Percentiles rank a stretch among this genome's conserved stretches.
Evolutionary conservation across 2,329 filamentous ascomycete genomes (phyloP).

Genomic region (Diaporthe amygdali): DNA sequence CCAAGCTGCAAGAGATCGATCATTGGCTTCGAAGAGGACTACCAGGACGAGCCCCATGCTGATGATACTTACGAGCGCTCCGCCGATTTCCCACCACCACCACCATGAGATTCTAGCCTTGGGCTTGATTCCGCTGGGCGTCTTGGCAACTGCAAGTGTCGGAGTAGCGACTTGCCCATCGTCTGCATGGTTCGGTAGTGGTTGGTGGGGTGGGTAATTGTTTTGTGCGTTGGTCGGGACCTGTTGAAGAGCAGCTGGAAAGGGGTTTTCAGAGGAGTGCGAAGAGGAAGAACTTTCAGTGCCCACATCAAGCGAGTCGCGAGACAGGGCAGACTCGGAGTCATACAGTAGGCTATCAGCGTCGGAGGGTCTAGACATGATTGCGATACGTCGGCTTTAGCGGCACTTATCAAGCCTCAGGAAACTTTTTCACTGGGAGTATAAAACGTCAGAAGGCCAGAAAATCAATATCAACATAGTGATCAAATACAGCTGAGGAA

Average conservation of each 20-base stretch:
- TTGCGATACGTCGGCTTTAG: no score
- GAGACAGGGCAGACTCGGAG: background rate
- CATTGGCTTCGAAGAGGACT: slow-evolving; percentile 5
- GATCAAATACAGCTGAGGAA: no score
- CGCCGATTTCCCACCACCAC: slow-evolving; percentile 24
- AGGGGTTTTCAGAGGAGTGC: background rate
- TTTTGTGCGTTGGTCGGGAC: background rate
- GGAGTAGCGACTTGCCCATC: background rate
- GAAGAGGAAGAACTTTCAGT: background rate
- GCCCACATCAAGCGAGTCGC: background rate
- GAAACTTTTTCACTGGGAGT: no score
- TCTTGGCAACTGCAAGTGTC: background rate
- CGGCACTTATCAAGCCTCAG: no score
- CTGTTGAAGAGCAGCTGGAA: background rate
- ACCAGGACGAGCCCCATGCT: slow-evolving; percentile 17
- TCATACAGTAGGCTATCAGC: no score
- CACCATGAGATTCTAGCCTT: background rate
- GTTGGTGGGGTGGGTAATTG: background rate
- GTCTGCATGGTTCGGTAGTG: background rate
- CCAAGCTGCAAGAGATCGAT: slow-evolving; percentile 9
- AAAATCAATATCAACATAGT: no score
- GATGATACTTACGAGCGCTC: slow-evolving; percentile 17
- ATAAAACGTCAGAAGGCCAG: no score
- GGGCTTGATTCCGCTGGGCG: background rate
- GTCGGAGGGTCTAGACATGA: no score